These are phyloP conservation scores for Staphylotrichum longicolle DNA, from an alignment of 495 filamentous ascomycete genomes.

Conservation along the genomic window DNA sequence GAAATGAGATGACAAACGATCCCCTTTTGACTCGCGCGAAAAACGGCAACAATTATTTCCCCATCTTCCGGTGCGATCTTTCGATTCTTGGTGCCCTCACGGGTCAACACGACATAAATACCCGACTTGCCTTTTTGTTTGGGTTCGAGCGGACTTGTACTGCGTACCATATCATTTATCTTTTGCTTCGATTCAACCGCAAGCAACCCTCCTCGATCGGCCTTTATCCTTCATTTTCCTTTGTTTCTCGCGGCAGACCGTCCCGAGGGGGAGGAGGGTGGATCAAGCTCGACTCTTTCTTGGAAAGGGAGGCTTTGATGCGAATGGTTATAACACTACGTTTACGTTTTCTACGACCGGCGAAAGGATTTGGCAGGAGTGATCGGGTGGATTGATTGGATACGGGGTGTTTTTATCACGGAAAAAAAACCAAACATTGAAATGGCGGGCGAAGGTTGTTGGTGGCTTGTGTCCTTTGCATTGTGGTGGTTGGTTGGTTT, in stretches of 20 bases:
- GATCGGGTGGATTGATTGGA: background rate
- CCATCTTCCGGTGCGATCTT: background rate
- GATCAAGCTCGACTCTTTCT: too few species aligned
- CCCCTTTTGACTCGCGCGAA: background rate
- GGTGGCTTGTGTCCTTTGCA: background rate
- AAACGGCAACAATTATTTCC: too few species aligned
- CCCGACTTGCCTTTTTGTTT: background rate
- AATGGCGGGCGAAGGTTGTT: slow-evolving; percentile 1
- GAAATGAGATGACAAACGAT: background rate
- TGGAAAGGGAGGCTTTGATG: too few species aligned
- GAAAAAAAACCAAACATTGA: slow-evolving; percentile 6
- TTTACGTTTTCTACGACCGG: slow-evolving; percentile 12
- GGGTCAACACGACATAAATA: background rate
- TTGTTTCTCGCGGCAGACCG: background rate
- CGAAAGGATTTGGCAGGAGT: background rate
- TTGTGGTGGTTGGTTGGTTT: slow-evolving; percentile 2
- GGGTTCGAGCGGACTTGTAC: slow-evolving; percentile 3
- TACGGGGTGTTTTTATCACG: background rate
- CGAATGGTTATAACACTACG: background rate
- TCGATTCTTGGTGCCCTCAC: background rate
- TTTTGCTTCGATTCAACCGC: background rate
- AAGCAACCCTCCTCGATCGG: background rate
- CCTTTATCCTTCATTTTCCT: background rate
- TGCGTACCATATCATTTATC: background rate
- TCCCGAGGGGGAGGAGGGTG: too few species aligned